phyloP scores from a whole-genome alignment of 2,329 filamentous ascomycete species.

The Aspergillus hiratsukae region DNA sequence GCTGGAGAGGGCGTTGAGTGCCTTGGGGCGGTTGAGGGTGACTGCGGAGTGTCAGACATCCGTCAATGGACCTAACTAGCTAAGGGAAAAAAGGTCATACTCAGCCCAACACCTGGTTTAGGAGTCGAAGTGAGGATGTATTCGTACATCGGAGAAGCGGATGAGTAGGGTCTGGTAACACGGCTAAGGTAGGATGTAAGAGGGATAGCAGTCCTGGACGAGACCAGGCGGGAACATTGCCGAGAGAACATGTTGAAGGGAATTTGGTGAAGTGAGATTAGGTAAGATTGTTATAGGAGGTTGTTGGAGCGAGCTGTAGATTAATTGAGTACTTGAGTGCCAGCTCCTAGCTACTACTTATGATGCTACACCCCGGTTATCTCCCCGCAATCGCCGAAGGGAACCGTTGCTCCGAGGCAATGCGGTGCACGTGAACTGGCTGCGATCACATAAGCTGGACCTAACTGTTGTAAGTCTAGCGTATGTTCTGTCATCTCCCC shows the following conservation, averaged over 20 bases:
- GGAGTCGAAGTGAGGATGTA: constrained; percentile 78
- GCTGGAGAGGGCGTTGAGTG: constrained; percentile 87
- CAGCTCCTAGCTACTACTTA: neutral
- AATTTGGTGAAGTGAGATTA: neutral
- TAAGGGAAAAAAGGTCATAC: constrained; percentile 46
- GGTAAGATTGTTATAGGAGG: neutral
- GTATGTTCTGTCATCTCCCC: neutral
- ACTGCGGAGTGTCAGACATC: constrained; percentile 50
- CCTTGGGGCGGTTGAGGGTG: constrained; percentile 89
- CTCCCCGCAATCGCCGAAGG: constrained; percentile 15
- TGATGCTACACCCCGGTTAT: constrained; percentile 2
- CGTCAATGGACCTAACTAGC: neutral
- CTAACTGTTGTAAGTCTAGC: neutral
- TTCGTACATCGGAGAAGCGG: constrained; percentile 59
- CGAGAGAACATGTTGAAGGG: constrained; percentile 34
- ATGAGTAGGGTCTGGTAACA: constrained; percentile 36
- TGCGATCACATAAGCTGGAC: neutral
- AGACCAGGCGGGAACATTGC: constrained; percentile 57
- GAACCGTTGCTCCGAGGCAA: constrained; percentile 13
- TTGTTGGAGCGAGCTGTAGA: neutral
- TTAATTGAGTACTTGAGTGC: neutral
- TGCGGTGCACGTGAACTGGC: constrained; percentile 9
- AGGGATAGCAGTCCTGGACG: constrained; percentile 47
- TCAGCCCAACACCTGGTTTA: constrained; percentile 82
- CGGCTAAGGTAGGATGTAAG: constrained; percentile 34